A percentile compares a stretch with the other conserved stretches of the same genome.
Conservation (phyloP, 148 eudicot genomes). For the Nepenthes mirabilis region DNA sequence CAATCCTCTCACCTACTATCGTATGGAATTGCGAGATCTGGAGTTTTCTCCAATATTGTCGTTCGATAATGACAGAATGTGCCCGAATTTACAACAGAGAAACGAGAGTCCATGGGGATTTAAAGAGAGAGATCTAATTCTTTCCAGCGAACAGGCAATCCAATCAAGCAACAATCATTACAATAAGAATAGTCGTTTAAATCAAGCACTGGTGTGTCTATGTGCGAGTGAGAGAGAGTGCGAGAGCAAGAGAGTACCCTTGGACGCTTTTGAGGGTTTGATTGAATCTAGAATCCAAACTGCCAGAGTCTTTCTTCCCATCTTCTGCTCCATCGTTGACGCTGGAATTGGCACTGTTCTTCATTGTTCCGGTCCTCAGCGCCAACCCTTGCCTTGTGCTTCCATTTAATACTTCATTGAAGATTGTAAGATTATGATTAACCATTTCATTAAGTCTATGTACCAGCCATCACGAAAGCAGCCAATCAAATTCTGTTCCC, state of each 20-base stretch:
- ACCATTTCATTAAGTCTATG: no score
- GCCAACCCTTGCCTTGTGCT: slow-evolving; percentile 5
- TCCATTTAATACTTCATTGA: neutral
- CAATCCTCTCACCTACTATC: no score
- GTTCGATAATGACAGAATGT: no score
- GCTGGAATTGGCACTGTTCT: slow-evolving; percentile 16
- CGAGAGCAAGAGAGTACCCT: slow-evolving; percentile 31
- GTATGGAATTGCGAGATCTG: no score
- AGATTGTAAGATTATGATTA: neutral
- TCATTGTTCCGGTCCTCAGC: slow-evolving; percentile 12
- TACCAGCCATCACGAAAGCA: no score
- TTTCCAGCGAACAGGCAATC: slow-evolving; percentile 8
- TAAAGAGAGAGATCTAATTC: slow-evolving; percentile 7
- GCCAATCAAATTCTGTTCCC: no score
- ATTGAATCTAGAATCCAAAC: slow-evolving; percentile 68
- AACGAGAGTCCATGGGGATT: neutral
- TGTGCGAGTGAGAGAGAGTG: neutral
- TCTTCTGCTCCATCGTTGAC: neutral
- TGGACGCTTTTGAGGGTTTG: slow-evolving; percentile 74
- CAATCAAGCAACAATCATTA: slow-evolving; percentile 3
- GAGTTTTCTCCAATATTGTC: no score
- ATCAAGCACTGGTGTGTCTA: neutral
- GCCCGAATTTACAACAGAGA: no score
- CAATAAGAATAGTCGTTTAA: neutral
- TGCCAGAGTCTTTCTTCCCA: slow-evolving; percentile 1